Percentiles rank a stretch among this genome's conserved stretches.
phyloP scores from a whole-genome alignment of 805 yeast species.

The Hanseniaspora lachancei region DNA sequence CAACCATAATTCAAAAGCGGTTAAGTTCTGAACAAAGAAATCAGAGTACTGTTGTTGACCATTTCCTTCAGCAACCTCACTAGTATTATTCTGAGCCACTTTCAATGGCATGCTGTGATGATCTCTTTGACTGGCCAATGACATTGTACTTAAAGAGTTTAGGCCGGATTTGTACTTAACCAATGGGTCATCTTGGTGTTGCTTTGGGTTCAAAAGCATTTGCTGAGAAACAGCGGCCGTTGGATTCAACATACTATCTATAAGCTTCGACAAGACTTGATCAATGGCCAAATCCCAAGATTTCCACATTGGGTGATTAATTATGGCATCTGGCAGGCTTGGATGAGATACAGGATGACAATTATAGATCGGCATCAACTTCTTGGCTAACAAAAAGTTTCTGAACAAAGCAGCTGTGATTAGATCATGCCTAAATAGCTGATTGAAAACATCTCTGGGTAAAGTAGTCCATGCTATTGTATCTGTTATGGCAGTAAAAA shows the following conservation, averaged over 20 bases:
- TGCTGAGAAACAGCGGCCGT: conserved; percentile 23
- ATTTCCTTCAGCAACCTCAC: conserved; percentile 18
- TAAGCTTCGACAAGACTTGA: conserved; percentile 68
- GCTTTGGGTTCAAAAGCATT: conserved; percentile 15
- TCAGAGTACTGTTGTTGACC: conserved; percentile 66
- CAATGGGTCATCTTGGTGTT: conserved; percentile 20
- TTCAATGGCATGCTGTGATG: background rate
- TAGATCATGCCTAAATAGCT: conserved; percentile 83
- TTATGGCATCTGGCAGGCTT: conserved; percentile 66
- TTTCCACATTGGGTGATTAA: conserved; percentile 89
- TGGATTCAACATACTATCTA: conserved; percentile 32
- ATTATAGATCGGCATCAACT: conserved; percentile 84
- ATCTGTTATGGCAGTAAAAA: conserved; percentile 93
- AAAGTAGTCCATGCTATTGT: conserved; percentile 94
- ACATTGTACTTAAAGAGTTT: conserved; percentile 28
- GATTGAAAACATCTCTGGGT: conserved; percentile 75
- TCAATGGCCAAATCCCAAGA: conserved; percentile 97
- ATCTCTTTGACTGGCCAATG: conserved; percentile 24
- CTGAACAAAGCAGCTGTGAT: conserved; percentile 94
- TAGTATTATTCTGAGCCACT: conserved; percentile 12
- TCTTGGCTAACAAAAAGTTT: conserved; percentile 78
- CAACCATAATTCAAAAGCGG: conserved; percentile 94
- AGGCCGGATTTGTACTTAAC: conserved; percentile 24
- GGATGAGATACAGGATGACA: conserved; percentile 95
- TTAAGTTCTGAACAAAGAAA: conserved; percentile 88